A percentile compares a stretch with the other conserved stretches of the same genome.
These are phyloP conservation scores for Calonectria hongkongensis DNA, from an alignment of 2,329 filamentous ascomycete species.

Conservation along the genomic window DNA sequence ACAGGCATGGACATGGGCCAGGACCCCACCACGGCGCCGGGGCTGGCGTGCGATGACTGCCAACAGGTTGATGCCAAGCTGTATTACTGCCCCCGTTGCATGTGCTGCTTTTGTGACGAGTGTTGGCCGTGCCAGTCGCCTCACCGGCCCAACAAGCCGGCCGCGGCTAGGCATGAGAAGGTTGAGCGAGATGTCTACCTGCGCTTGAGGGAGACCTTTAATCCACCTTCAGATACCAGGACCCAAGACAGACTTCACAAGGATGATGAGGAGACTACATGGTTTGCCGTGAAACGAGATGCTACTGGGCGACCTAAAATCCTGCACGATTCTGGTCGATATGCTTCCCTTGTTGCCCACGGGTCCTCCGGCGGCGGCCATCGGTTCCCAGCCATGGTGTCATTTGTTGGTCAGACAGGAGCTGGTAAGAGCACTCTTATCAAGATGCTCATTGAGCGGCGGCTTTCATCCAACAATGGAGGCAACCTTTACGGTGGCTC, in stretches of 20 bases:
- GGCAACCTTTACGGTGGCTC: background rate
- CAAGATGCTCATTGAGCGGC: conserved; percentile 2
- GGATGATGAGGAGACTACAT: background rate
- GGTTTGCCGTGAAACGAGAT: background rate
- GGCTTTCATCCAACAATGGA: background rate
- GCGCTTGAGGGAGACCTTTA: background rate
- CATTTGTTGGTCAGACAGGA: background rate
- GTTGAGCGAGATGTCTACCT: conserved; percentile 6
- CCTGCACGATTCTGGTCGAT: background rate
- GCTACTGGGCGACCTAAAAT: background rate
- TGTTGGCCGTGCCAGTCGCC: background rate
- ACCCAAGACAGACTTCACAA: background rate
- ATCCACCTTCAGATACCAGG: background rate
- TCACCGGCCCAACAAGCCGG: background rate
- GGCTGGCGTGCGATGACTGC: background rate
- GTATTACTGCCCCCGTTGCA: background rate
- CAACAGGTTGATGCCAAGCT: background rate
- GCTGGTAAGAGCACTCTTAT: background rate
- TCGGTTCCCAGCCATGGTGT: conserved; percentile 1
- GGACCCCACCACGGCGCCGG: background rate
- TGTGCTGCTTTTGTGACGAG: conserved; percentile 3
- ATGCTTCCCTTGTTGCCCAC: background rate
- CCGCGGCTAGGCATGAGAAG: background rate
- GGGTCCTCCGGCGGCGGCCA: background rate
- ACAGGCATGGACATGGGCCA: background rate